Conservation (phyloP, 129 eudicot species). For the Arctium minus region DNA sequence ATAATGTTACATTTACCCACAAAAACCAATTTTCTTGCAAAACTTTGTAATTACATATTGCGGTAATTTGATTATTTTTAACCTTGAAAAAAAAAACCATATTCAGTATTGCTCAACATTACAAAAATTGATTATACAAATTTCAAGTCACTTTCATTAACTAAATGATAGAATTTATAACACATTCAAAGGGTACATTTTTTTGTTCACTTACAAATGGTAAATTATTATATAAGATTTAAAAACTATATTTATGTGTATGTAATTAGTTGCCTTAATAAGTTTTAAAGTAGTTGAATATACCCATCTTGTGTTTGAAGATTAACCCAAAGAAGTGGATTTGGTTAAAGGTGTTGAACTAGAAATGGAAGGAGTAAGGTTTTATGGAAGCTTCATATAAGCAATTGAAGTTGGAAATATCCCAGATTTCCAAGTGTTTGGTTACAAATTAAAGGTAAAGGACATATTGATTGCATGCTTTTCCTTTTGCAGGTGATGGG, state of each 20-base stretch:
- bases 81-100: background rate
- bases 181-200: background rate
- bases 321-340: conserved; percentile 17
- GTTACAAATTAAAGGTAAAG: conserved; percentile 13
- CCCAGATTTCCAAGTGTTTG: conserved; percentile 18
- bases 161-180: background rate
- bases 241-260: background rate
- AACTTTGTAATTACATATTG: background rate
- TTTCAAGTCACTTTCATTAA: background rate
- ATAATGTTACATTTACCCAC: background rate
- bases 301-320: background rate
- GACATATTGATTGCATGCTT: conserved; percentile 14
- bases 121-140: too few relatives aligned
- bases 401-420: background rate
- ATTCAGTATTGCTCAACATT: background rate
- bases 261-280: background rate
- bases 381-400: background rate
- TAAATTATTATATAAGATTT: background rate
- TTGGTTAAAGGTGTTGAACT: conserved; percentile 12
- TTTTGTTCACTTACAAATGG: background rate
- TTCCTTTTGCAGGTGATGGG: conserved; percentile 36
- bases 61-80: background rate
- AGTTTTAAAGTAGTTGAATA: background rate
- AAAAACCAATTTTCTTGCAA: background rate
- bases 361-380: background rate